These are phyloP conservation scores for Rhododendron kiyosumense DNA, from an alignment of 148 eudicot species.

Conservation along the genomic window DNA sequence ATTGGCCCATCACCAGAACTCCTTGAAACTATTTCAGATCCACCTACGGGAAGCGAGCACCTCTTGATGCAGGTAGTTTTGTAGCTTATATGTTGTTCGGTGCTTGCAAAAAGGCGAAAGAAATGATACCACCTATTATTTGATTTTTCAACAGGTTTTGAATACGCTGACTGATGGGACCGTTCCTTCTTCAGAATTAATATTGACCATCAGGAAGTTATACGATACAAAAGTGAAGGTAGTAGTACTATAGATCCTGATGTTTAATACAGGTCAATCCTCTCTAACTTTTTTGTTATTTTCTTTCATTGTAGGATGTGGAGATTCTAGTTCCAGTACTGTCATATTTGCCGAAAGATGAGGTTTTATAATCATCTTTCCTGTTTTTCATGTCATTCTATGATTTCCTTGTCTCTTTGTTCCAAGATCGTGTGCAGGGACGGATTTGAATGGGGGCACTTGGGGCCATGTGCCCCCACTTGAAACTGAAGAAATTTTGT, in stretches of 20 bases:
- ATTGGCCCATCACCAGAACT: constrained; percentile 80
- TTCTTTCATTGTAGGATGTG: constrained; percentile 52
- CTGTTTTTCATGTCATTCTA: not conserved
- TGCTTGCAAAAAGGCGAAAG: not conserved
- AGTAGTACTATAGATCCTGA: not conserved
- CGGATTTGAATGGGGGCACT: too few relatives aligned
- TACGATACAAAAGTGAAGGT: constrained; percentile 71
- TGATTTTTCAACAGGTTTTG: constrained; percentile 56
- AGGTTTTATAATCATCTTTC: constrained; percentile 41
- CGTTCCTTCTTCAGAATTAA: constrained; percentile 67
- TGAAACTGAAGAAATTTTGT: not conserved
- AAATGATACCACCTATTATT: not conserved
- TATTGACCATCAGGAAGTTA: constrained; percentile 57
- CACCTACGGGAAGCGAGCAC: constrained; percentile 70
- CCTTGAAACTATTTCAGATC: constrained; percentile 78
- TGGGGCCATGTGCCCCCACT: not conserved
- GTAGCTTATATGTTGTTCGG: constrained; percentile 8
- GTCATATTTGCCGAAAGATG: constrained; percentile 72
- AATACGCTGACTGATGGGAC: constrained; percentile 87
- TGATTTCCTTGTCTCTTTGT: not conserved
- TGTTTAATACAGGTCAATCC: not conserved
- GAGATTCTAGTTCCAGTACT: constrained; percentile 82
- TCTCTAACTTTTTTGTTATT: constrained; percentile 13
- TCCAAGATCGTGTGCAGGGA: not conserved
- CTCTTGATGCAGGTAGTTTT: constrained; percentile 68